Base-by-base conservation (phyloP, 768 basidiomycete genomes). In the Tubosaeta sp. region DNA sequence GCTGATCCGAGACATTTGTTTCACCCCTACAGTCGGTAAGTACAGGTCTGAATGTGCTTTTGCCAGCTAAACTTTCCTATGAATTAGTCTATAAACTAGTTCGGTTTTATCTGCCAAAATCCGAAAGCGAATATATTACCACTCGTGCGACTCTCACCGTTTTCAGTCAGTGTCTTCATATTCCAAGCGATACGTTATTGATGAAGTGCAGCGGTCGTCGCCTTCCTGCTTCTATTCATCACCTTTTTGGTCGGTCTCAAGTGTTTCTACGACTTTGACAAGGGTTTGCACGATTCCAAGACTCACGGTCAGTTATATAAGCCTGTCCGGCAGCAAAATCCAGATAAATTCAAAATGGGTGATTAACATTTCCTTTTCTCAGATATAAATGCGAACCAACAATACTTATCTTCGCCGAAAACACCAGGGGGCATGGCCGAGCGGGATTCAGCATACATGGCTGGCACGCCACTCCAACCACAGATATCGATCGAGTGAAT, bases 251-350 rank as follows among this genome's bases (percentile, higher is more conserved):
- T 92, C 26, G 91, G 91, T 19, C 64, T 91, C 19, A 82, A 84
- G 47, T 93, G 91, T 66, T 88, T 88, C 73, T 65, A 76, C 27
- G 90, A 92, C 73, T 93, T 93, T 62, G 85, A 88, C 68, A 81
- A 81, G 65, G 91, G 91, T n/a, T 72, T 93, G 17, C 74, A 77
- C 50, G 69, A 77, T 14, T 84, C 88, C 45, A 93, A 93, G 74
- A 76, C 79, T 56, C 78, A 84, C 60, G 81, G 90, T 92, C 70
- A 78, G 87, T 76, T 64, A 11, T 68, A 70, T 61, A 60, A 59
- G 52, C 66, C 62, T 58, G 65, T 73, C 42, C 59, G 61, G 56
- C 63, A 59, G 50, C 59, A 61, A 55, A 51, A 46, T 45, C 19
- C 35, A 55, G 54, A 58, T 4, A 34, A 34, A 25, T 59, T 71